Evolutionary conservation across 805 yeast genomes (phyloP).

Genomic region (Nakazawaea ishiwadae): DNA sequence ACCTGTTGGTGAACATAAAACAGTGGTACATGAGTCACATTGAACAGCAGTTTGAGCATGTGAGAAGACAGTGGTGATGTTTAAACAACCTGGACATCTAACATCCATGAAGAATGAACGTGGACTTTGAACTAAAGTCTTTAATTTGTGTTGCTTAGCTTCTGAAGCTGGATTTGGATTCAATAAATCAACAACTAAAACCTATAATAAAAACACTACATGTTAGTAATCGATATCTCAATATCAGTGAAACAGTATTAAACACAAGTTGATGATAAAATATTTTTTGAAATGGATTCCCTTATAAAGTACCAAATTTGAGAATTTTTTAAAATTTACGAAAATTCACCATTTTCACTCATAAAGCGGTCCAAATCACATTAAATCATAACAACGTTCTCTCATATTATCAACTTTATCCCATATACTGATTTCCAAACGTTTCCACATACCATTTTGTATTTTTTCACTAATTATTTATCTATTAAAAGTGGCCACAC

Average conservation of each 20-base stretch:
- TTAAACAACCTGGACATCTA: constrained; percentile 98
- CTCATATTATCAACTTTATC: background rate
- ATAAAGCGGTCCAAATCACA: too few relatives aligned
- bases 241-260: background rate
- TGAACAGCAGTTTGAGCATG: constrained; percentile 99
- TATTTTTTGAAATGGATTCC: constrained; percentile 5
- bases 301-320: background rate
- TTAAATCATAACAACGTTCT: background rate
- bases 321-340: background rate
- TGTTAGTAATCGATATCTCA: background rate
- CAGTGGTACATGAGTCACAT: constrained; percentile 98
- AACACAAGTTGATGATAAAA: background rate
- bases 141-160: constrained; percentile 95
- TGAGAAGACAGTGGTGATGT: constrained; percentile 98
- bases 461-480: background rate
- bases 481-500: background rate
- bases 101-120: constrained; percentile 99
- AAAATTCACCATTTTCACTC: background rate
- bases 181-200: constrained; percentile 97
- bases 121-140: constrained; percentile 96
- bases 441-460: constrained; percentile 7
- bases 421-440: background rate
- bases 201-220: constrained; percentile 41
- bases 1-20: constrained; percentile 98
- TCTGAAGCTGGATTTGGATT: constrained; percentile 98